A percentile compares a stretch with the other conserved stretches of the same genome.
phyloP scores from a whole-genome alignment of 805 yeast species.

The Zygotorulaspora chibaensis region DNA sequence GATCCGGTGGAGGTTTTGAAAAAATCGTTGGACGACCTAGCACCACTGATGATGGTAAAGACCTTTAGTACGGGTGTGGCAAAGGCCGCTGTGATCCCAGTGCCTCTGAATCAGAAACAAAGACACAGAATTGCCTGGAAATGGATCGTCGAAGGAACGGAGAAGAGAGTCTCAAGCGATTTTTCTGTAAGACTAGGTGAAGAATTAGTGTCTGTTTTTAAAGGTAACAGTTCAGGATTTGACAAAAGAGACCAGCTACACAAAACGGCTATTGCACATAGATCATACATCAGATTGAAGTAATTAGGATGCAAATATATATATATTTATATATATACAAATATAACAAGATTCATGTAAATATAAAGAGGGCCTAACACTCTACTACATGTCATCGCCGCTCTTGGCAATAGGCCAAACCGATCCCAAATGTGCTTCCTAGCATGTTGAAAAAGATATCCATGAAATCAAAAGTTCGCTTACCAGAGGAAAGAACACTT shows the following conservation, averaged over 20 bases:
- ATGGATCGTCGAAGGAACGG: slow-evolving; percentile 86
- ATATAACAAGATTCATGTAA: slow-evolving; percentile 1
- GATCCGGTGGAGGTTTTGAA: slow-evolving; percentile 79
- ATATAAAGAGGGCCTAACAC: slow-evolving; percentile 1
- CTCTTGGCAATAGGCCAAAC: slow-evolving; percentile 15
- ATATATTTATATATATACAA: slow-evolving; percentile 4
- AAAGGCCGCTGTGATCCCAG: slow-evolving; percentile 74
- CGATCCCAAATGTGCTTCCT: slow-evolving; percentile 30
- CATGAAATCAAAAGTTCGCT: slow-evolving; percentile 43
- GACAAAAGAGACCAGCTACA: slow-evolving; percentile 82
- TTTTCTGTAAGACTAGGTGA: slow-evolving; percentile 87
- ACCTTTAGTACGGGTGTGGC: slow-evolving; percentile 83
- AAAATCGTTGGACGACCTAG: slow-evolving; percentile 71
- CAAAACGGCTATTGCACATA: slow-evolving; percentile 79
- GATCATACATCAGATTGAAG: slow-evolving; percentile 63
- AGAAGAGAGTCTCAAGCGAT: slow-evolving; percentile 72
- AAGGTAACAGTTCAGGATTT: slow-evolving; percentile 76
- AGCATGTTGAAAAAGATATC: slow-evolving; percentile 42
- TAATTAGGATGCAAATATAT: slow-evolving; percentile 13
- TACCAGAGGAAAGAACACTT: slow-evolving; percentile 26
- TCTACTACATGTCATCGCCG: slow-evolving; percentile 1
- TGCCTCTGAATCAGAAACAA: slow-evolving; percentile 76
- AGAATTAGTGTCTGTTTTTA: slow-evolving; percentile 72
- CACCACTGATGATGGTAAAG: slow-evolving; percentile 77
- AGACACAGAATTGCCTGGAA: slow-evolving; percentile 80